Base-by-base conservation (phyloP, 2,329 filamentous ascomycete genomes). In the Cyphellophora europaea region DNA sequence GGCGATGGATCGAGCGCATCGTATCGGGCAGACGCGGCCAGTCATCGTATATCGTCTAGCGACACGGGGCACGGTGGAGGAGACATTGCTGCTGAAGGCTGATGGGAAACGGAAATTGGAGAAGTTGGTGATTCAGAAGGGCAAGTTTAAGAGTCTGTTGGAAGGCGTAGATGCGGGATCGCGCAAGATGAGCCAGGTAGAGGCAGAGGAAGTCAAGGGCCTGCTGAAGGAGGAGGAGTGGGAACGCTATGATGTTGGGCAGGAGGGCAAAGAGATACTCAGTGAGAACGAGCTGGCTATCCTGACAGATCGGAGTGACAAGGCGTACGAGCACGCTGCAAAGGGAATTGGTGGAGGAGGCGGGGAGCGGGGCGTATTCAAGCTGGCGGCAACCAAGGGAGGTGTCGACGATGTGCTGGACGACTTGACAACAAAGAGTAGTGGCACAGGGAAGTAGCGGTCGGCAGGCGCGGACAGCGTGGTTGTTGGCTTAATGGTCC, bases 121-220 rank as follows among this genome's bases (percentile, higher is more conserved):
- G 56, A 93, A 95, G 54, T 68, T 98, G 0, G 86, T 98, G 5
- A 98, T 98, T 51, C 83, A 89, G 42, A 96, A 96, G 56, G 89
- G 89, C 2, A 79, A 82, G 4, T 89, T 93, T 58, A 76, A 71
- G 45, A 78, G 72, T 8, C 75, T 87, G 61, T 51, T 67, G 1
- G 58, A 82, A 49, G 77, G 77, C 48, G 66, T 73, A 47, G 65
- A 35, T 36, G 29, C 27, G 10, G 30, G 41, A 69, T 39, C 62
- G 65, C 27, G 63, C 53, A 34, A 74, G 42, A 5, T 54, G 38
- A 33, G 33, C 6, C 30, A 27, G 19, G 27, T 30, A 5, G 46
- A 45, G 18, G 32, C 5, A 40, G 42, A 30, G 40, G 53, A 19
- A 16, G 41, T 47, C 11, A 48, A 40, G 5, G 38, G 36, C 8